These are phyloP conservation scores for Friedmanniomyces simplex DNA, from an alignment of 495 filamentous ascomycete species.

Conservation along the genomic window DNA sequence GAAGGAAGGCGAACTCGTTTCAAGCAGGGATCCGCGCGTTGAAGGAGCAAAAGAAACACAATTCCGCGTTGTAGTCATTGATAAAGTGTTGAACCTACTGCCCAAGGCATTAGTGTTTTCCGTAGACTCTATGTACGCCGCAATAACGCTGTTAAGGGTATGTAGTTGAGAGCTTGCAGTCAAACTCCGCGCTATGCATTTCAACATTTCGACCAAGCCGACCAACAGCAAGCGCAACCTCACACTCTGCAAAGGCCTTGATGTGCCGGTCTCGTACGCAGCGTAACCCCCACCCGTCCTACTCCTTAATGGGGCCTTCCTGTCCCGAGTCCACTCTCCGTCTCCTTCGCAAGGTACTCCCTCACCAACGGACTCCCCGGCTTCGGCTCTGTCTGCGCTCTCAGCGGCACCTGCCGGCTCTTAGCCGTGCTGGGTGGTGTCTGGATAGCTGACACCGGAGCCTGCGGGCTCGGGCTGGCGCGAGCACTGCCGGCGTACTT, in stretches of 20 bases:
- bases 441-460: background rate
- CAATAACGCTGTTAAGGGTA: background rate
- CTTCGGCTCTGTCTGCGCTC: constrained; percentile 14
- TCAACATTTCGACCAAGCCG: too few species aligned
- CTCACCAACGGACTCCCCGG: constrained; percentile 15
- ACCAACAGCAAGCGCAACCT: too few species aligned
- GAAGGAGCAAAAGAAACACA: too few species aligned
- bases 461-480: background rate
- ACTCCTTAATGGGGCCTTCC: background rate
- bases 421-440: constrained; percentile 13
- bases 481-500: background rate
- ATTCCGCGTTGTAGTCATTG: too few species aligned
- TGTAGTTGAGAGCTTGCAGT: background rate
- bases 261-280: too few species aligned
- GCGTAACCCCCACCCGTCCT: background rate
- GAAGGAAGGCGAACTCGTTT: too few species aligned
- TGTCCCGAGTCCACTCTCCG: background rate
- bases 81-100: too few species aligned
- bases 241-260: too few species aligned
- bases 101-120: too few species aligned
- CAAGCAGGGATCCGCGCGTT: too few species aligned
- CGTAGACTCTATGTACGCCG: too few species aligned
- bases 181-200: background rate
- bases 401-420: constrained; percentile 8
- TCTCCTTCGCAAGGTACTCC: background rate